Percentiles rank a stretch among this genome's conserved stretches.
Conservation (phyloP, 805 yeast genomes). For the Candida pini region DNA sequence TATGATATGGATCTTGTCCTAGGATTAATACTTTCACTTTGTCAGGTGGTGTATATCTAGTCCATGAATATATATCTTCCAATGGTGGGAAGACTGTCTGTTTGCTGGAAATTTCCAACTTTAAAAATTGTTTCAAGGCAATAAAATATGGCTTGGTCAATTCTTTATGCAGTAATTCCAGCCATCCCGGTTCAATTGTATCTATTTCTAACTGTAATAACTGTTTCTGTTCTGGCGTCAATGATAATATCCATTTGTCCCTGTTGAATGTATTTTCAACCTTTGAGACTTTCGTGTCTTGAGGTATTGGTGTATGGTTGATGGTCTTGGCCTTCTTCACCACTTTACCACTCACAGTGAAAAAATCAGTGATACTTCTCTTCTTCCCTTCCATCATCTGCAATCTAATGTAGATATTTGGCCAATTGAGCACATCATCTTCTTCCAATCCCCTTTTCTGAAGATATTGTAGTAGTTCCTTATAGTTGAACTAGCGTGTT, state of each 20-base stretch:
- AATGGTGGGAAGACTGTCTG: constrained; percentile 71
- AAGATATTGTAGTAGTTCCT: no score
- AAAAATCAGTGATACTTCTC: no score
- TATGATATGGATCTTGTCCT: constrained; percentile 98
- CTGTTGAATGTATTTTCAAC: constrained; percentile 42
- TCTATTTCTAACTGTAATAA: constrained; percentile 62
- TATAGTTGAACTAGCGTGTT: no score
- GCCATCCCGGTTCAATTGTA: constrained; percentile 76
- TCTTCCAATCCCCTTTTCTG: no score
- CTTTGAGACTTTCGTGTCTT: no score
- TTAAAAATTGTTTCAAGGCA: constrained; percentile 59
- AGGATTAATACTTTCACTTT: constrained; percentile 71
- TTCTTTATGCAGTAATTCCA: constrained; percentile 59
- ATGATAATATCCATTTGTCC: constrained; percentile 41
- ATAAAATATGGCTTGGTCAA: constrained; percentile 83
- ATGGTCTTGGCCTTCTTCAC: no score
- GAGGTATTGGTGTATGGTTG: no score
- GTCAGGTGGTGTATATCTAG: constrained; percentile 72
- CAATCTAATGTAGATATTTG: no score
- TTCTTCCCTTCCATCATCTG: no score
- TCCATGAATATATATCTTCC: constrained; percentile 84
- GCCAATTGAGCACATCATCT: no score
- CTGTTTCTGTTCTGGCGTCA: constrained; percentile 41
- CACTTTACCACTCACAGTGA: no score
- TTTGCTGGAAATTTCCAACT: constrained; percentile 34